These are phyloP conservation scores for Avicennia marina DNA, from an alignment of 257 asterid species.

Conservation along the genomic window DNA sequence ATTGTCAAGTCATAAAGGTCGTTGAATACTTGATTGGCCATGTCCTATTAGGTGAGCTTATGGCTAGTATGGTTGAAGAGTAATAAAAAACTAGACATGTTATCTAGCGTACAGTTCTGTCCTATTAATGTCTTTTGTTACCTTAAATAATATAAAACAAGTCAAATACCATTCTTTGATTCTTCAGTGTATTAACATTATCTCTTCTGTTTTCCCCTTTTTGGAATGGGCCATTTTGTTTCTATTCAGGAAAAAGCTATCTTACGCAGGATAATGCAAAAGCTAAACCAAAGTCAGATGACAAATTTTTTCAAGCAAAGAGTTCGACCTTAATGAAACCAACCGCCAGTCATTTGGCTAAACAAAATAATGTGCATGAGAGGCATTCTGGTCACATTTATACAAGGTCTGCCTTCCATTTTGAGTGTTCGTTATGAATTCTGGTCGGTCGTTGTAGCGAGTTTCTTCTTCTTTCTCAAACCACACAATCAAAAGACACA, in stretches of 20 bases:
- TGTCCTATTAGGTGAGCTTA: too few relatives aligned
- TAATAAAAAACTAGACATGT: too few relatives aligned
- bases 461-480: neutral
- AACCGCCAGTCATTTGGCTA: slow-evolving; percentile 90
- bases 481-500: neutral
- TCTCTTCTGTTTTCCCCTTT: neutral
- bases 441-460: neutral
- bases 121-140: too few relatives aligned
- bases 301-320: slow-evolving; percentile 31
- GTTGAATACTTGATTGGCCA: too few relatives aligned
- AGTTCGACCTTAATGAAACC: slow-evolving; percentile 73
- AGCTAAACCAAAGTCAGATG: slow-evolving; percentile 25
- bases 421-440: neutral
- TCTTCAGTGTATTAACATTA: neutral
- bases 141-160: too few relatives aligned
- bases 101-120: too few relatives aligned
- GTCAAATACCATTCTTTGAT: too few relatives aligned
- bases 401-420: slow-evolving; percentile 41
- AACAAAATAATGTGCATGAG: slow-evolving; percentile 36
- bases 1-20: too few relatives aligned
- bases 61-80: too few relatives aligned
- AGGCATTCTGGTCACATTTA: slow-evolving; percentile 25
- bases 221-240: neutral
- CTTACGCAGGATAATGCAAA: slow-evolving; percentile 22
- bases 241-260: slow-evolving; percentile 28